Evolutionary conservation across 768 basidiomycete species (phyloP).

Genomic region (Pisolithus sp.): DNA sequence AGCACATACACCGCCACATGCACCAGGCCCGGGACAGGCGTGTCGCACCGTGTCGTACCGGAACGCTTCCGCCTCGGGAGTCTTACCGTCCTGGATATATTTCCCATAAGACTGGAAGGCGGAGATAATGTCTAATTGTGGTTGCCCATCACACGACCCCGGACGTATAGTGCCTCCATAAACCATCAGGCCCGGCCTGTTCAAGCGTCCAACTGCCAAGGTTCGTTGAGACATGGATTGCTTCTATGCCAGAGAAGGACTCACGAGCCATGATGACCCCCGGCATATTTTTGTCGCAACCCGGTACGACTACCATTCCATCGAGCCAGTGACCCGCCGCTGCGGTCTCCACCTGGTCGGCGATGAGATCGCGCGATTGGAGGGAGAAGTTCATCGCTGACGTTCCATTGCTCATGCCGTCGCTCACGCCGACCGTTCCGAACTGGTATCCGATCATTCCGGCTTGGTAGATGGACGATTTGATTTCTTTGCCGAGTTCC

Average conservation of each 20-base stretch:
- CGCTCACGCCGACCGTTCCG: slow-evolving; percentile 95
- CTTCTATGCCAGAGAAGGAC: slow-evolving; percentile 24
- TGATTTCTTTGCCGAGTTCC: slow-evolving; percentile 80
- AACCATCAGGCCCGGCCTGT: slow-evolving; percentile 95
- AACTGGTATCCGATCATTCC: slow-evolving; percentile 93
- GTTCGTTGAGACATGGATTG: slow-evolving; percentile 6
- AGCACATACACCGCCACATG: slow-evolving; percentile 86
- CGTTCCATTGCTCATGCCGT: slow-evolving; percentile 98
- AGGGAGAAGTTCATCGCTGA: slow-evolving; percentile 92
- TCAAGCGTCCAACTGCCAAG: slow-evolving; percentile 79
- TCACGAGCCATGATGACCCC: slow-evolving; percentile 94
- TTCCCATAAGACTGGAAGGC: slow-evolving; percentile 98
- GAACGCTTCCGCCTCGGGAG: slow-evolving; percentile 71
- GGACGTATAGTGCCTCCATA: slow-evolving; percentile 95
- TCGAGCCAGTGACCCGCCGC: slow-evolving; percentile 97
- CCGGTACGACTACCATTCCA: slow-evolving; percentile 94
- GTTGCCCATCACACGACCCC: slow-evolving; percentile 83
- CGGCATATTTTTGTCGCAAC: slow-evolving; percentile 99
- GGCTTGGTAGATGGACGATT: slow-evolving; percentile 64
- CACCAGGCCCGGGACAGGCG: slow-evolving; percentile 96
- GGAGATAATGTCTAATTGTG: slow-evolving; percentile 90
- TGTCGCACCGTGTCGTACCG: slow-evolving; percentile 86
- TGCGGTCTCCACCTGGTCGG: slow-evolving; percentile 93
- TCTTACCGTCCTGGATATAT: slow-evolving; percentile 86
- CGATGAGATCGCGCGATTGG: slow-evolving; percentile 95